These are phyloP conservation scores for Exophiala sideris DNA, from an alignment of 2,329 filamentous ascomycete genomes.

Conservation along the genomic window DNA sequence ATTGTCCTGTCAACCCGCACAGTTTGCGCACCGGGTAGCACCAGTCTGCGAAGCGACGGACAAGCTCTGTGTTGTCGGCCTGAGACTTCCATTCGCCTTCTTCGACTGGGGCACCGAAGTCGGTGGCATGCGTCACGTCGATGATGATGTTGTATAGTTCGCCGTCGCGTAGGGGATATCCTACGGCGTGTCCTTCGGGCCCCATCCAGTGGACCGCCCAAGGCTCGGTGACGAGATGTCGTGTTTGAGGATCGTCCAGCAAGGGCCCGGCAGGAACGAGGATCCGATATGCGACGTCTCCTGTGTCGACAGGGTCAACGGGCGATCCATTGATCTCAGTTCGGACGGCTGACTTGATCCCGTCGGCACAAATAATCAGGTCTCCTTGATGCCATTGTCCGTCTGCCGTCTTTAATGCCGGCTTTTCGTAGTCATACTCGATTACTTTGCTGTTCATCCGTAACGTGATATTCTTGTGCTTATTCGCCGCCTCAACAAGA, in stretches of 20 bases:
- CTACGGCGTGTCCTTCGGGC: conserved; percentile 33
- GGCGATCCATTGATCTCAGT: conserved; percentile 28
- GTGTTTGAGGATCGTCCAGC: conserved; percentile 30
- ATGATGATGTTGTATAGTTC: conserved; percentile 36
- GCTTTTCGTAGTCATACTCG: conserved; percentile 29
- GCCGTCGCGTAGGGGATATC: conserved; percentile 32
- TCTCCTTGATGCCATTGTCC: conserved; percentile 28
- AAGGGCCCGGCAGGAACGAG: conserved; percentile 28
- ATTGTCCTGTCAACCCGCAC: conserved; percentile 26
- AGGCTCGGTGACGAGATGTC: conserved; percentile 28
- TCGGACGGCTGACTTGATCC: conserved; percentile 31
- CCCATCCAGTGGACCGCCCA: conserved; percentile 34
- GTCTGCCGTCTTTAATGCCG: conserved; percentile 23
- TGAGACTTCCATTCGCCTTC: conserved; percentile 32
- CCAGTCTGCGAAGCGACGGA: conserved; percentile 32
- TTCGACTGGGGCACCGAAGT: conserved; percentile 19
- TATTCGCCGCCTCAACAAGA: conserved; percentile 21
- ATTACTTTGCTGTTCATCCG: conserved; percentile 26
- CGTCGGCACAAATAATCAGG: conserved; percentile 32
- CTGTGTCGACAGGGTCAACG: conserved; percentile 30
- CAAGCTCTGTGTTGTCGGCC: conserved; percentile 29
- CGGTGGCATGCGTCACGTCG: conserved; percentile 27
- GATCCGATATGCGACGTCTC: conserved; percentile 34
- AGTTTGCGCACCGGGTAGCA: conserved; percentile 31
- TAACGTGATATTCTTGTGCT: conserved; percentile 22